Evolutionary conservation across 169 alveolate genomes (phyloP).

Genomic region (Ichthyophthirius multifiliis): DNA sequence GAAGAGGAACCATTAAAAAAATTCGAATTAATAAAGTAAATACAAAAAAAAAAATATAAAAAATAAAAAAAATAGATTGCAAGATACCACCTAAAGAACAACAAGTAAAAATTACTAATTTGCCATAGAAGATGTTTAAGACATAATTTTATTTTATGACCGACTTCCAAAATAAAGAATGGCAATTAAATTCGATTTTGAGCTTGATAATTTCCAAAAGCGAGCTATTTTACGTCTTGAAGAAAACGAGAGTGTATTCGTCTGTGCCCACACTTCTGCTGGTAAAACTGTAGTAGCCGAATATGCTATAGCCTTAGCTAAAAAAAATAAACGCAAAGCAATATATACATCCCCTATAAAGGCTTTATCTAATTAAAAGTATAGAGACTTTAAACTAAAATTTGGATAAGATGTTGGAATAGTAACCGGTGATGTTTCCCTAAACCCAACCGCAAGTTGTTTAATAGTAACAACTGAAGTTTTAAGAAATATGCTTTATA

Average conservation of each 20-base stretch:
- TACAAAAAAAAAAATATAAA: not conserved
- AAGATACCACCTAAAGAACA: not conserved
- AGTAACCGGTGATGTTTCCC: slow-evolving; percentile 97
- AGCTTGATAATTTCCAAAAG: slow-evolving; percentile 96
- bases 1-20: not conserved
- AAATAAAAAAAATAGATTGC: not conserved
- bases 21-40: not conserved
- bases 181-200: slow-evolving; percentile 90
- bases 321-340: slow-evolving; percentile 90
- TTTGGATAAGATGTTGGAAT: slow-evolving; percentile 92
- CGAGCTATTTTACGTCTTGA: slow-evolving; percentile 92
- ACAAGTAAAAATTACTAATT: not conserved
- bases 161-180: slow-evolving; percentile 47
- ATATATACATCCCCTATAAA: slow-evolving; percentile 98
- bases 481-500: slow-evolving; percentile 91
- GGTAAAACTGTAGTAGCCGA: slow-evolving; percentile 99
- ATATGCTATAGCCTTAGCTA: slow-evolving; percentile 97
- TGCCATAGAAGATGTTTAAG: slow-evolving; percentile 42
- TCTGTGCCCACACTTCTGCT: slow-evolving; percentile 99
- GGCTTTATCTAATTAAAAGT: slow-evolving; percentile 97
- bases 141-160: slow-evolving; percentile 49
- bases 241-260: slow-evolving; percentile 92
- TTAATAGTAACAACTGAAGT: slow-evolving; percentile 99
- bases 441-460: slow-evolving; percentile 95
- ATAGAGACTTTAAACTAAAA: slow-evolving; percentile 87